Evolutionary conservation across 1,139 yeast species (phyloP).

Genomic region (Ogataea hybrid): DNA sequence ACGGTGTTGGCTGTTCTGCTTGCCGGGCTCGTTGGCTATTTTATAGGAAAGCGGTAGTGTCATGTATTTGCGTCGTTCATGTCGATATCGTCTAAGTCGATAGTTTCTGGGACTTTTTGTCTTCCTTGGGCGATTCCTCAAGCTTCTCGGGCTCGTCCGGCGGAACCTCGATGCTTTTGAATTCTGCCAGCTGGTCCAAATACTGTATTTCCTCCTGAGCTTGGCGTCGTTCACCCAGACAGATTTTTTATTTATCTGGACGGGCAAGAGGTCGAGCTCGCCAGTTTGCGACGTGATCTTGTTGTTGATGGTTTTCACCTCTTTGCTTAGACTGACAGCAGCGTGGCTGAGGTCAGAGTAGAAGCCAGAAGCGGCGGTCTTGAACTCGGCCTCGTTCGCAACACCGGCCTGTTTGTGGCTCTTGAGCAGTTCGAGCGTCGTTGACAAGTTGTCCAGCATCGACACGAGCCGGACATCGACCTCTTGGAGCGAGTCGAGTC

Average conservation of each 20-base stretch:
- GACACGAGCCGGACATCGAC: constrained; percentile 39
- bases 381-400: constrained; percentile 35
- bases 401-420: constrained; percentile 42
- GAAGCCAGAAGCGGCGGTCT: constrained; percentile 22
- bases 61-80: constrained; percentile 11
- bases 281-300: constrained; percentile 43
- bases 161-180: constrained; percentile 2
- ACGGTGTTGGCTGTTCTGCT: constrained; percentile 1
- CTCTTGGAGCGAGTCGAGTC: constrained; percentile 30
- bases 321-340: constrained; percentile 52
- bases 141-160: constrained; percentile 1
- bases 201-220: constrained; percentile 34
- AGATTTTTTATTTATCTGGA: constrained; percentile 60
- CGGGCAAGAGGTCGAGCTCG: constrained; percentile 54
- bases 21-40: constrained; percentile 1
- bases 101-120: constrained; percentile 3
- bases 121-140: background rate
- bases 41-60: background rate
- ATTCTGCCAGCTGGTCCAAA: constrained; percentile 11
- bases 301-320: constrained; percentile 57
- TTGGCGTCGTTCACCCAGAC: constrained; percentile 54
- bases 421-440: constrained; percentile 37
- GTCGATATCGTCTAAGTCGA: constrained; percentile 15
- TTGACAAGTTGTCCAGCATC: constrained; percentile 39
- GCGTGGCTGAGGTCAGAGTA: constrained; percentile 30